Percentiles rank a stretch among this genome's conserved stretches.
Conservation (phyloP, 2,329 filamentous ascomycete genomes). For the Fusarium napiforme region DNA sequence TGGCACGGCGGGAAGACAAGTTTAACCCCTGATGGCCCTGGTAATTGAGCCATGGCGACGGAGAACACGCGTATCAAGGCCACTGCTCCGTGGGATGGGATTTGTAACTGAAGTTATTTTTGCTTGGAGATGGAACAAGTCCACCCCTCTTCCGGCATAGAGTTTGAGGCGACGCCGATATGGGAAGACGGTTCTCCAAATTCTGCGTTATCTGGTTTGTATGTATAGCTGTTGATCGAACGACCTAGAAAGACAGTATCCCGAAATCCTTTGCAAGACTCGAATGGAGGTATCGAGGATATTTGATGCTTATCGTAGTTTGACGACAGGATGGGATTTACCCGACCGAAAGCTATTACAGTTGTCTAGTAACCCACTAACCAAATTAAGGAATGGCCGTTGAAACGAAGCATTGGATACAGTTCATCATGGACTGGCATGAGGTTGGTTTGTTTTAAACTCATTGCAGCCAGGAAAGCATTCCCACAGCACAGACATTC, state of each 20-base stretch:
- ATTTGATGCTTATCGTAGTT: background rate
- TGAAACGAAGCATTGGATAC: conserved; percentile 16
- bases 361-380: background rate
- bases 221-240: background rate
- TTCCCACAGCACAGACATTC: background rate
- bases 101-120: conserved; percentile 11
- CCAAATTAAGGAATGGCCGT: conserved; percentile 26
- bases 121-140: conserved; percentile 1
- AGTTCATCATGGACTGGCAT: conserved; percentile 5
- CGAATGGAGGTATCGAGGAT: background rate
- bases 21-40: conserved; percentile 31
- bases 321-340: background rate
- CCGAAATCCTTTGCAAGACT: background rate
- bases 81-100: conserved; percentile 16
- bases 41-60: conserved; percentile 20
- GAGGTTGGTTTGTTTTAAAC: conserved; percentile 11
- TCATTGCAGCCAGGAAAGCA: background rate
- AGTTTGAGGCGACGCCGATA: background rate
- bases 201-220: background rate
- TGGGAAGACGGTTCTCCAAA: background rate
- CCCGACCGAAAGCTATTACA: background rate
- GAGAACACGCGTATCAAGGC: conserved; percentile 27
- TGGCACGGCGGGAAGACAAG: conserved; percentile 30
- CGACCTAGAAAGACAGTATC: background rate
- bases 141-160: background rate